These are phyloP conservation scores for Dendrocalamus sinicus DNA, from an alignment of 176 grass and related monocot species.

Conservation along the genomic window DNA sequence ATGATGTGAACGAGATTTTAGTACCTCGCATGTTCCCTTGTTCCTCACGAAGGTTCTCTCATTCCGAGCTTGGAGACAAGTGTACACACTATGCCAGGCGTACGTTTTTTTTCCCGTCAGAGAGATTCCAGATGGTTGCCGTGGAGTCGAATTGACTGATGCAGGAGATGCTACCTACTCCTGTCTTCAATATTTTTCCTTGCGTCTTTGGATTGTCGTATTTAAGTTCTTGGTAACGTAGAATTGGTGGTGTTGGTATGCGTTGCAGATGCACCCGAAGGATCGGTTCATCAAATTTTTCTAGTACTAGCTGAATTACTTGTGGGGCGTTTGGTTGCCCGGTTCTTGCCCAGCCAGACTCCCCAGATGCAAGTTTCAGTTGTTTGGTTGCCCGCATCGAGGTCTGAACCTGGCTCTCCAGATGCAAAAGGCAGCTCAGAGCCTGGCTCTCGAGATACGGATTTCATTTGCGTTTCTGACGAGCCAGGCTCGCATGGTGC, in stretches of 20 bases:
- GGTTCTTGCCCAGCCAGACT: too few species aligned
- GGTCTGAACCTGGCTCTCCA: too few species aligned
- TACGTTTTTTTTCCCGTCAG: background rate
- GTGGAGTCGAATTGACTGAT: background rate
- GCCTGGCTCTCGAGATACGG: too few species aligned
- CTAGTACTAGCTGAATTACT: background rate
- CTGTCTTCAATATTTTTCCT: background rate
- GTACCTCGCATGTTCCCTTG: background rate
- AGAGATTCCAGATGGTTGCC: background rate
- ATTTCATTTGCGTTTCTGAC: too few species aligned
- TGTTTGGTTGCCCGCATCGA: too few species aligned
- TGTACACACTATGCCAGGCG: background rate
- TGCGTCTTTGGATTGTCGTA: background rate
- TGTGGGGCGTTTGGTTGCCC: too few species aligned
- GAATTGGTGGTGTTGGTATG: background rate
- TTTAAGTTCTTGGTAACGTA: background rate
- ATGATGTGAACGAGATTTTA: background rate
- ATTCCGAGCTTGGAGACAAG: background rate
- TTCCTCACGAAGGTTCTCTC: slow-evolving; percentile 12
- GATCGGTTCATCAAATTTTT: background rate
- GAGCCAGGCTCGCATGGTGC: too few species aligned
- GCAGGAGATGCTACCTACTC: background rate
- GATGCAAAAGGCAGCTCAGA: too few species aligned
- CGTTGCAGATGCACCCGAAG: background rate
- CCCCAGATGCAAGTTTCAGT: too few species aligned